Evolutionary conservation across 257 asterid genomes (phyloP).

Genomic region (Solanum tacnaense): DNA sequence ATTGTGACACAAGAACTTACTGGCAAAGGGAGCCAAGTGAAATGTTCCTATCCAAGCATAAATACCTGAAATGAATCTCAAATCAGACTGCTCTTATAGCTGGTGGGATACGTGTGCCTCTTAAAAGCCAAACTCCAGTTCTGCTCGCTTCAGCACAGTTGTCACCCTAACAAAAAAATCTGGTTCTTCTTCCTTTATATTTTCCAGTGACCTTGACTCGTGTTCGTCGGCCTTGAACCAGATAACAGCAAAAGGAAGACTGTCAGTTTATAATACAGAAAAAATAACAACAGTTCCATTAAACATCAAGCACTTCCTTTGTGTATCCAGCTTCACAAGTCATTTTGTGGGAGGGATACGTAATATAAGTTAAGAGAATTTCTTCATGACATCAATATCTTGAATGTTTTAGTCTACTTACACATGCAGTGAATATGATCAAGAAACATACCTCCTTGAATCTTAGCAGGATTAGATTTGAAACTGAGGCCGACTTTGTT

Average conservation of each 20-base stretch:
- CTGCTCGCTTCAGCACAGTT: slow-evolving; percentile 76
- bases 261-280: background rate
- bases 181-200: slow-evolving; percentile 57
- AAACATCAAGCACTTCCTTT: background rate
- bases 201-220: slow-evolving; percentile 71
- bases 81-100: background rate
- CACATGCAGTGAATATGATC: background rate
- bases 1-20: background rate
- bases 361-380: background rate
- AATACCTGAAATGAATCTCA: background rate
- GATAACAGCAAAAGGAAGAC: background rate
- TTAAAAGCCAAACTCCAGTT: slow-evolving; percentile 42
- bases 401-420: background rate
- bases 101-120: background rate
- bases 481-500: slow-evolving; percentile 64
- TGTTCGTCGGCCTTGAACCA: slow-evolving; percentile 76
- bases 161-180: slow-evolving; percentile 60
- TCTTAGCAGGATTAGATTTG: slow-evolving; percentile 77
- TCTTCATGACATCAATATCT: background rate
- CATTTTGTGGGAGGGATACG: background rate
- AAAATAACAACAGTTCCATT: background rate
- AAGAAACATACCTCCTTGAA: slow-evolving; percentile 60
- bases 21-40: background rate
- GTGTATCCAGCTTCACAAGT: background rate
- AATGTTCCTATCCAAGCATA: background rate